These are phyloP conservation scores for Cenchrus americanus DNA, from an alignment of 176 grass and related monocot species.

Conservation along the genomic window DNA sequence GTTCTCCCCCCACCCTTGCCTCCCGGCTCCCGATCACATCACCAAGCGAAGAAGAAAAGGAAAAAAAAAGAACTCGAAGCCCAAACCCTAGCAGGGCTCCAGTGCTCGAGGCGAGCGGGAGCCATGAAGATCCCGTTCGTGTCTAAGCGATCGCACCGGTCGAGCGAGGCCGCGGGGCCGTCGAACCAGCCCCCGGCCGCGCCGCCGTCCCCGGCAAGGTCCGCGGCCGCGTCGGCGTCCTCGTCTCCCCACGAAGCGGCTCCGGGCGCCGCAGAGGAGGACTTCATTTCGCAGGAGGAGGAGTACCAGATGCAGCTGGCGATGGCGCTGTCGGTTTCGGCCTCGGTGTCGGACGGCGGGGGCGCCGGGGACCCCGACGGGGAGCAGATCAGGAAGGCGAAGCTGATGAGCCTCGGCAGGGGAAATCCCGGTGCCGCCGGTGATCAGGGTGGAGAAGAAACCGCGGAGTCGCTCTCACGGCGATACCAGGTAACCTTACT, in stretches of 20 bases:
- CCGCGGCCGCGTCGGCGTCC: slow-evolving; percentile 17
- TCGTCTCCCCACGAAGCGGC: slow-evolving; percentile 12
- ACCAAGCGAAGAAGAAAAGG: background rate
- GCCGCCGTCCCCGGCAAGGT: slow-evolving; percentile 7
- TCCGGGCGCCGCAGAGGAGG: slow-evolving; percentile 33
- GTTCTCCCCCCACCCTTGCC: slow-evolving; percentile 4
- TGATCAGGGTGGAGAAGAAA: slow-evolving; percentile 44
- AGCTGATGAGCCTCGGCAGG: slow-evolving; percentile 76
- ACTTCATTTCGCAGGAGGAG: slow-evolving; percentile 78
- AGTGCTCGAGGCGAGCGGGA: slow-evolving; percentile 23
- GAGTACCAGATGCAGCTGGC: slow-evolving; percentile 94
- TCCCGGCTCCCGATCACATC: slow-evolving; percentile 18
- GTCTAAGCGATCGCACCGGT: slow-evolving; percentile 74
- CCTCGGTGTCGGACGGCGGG: slow-evolving; percentile 49
- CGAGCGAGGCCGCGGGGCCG: slow-evolving; percentile 57
- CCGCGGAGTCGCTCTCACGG: slow-evolving; percentile 70
- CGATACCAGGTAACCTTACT: slow-evolving; percentile 68
- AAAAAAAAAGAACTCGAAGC: background rate
- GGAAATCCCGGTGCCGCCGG: slow-evolving; percentile 32
- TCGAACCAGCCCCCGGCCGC: background rate
- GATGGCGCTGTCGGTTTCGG: slow-evolving; percentile 75
- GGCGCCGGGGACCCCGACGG: slow-evolving; percentile 62
- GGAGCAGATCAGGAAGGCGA: slow-evolving; percentile 86
- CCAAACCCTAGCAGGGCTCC: slow-evolving; percentile 40
- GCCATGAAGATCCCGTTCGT: slow-evolving; percentile 90